phyloP scores from a whole-genome alignment of 2,329 filamentous ascomycete genomes.

The Fusarium anthophilum region DNA sequence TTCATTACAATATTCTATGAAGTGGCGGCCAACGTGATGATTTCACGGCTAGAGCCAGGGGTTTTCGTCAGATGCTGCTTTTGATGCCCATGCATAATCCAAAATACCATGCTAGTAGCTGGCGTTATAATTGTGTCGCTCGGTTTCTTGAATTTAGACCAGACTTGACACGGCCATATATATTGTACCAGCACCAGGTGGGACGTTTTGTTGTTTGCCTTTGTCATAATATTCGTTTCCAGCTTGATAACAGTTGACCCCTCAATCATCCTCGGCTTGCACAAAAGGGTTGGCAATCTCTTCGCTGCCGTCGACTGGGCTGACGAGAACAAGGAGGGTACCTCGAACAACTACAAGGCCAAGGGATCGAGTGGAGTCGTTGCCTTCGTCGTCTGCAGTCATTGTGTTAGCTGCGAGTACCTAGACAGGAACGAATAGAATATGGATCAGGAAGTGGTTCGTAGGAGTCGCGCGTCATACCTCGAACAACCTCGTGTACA shows the following conservation, averaged over 20 bases:
- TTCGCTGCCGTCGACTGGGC: conserved; percentile 92
- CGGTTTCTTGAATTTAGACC: conserved; percentile 2
- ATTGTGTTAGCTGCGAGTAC: conserved; percentile 2
- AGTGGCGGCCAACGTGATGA: conserved; percentile 3
- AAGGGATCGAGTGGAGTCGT: conserved; percentile 81
- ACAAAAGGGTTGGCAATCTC: conserved; percentile 95
- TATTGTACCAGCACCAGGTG: background rate
- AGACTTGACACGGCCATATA: conserved; percentile 1
- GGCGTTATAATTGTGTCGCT: conserved; percentile 9
- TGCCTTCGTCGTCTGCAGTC: conserved; percentile 85
- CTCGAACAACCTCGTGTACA: conserved; percentile 88
- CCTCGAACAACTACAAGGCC: conserved; percentile 91
- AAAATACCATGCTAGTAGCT: conserved; percentile 15
- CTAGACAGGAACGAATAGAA: background rate
- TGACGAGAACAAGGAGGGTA: conserved; percentile 91
- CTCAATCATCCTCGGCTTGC: conserved; percentile 72
- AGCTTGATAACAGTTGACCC: background rate
- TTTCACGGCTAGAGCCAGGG: conserved; percentile 5
- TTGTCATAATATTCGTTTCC: conserved; percentile 16
- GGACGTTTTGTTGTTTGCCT: background rate
- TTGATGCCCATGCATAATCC: conserved; percentile 7
- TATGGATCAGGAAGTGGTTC: background rate
- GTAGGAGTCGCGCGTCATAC: conserved; percentile 57
- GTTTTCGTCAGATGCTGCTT: background rate
- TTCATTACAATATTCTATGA: conserved; percentile 21